phyloP scores from a whole-genome alignment of 2,329 filamentous ascomycete species.

The Fusarium miscanthi region DNA sequence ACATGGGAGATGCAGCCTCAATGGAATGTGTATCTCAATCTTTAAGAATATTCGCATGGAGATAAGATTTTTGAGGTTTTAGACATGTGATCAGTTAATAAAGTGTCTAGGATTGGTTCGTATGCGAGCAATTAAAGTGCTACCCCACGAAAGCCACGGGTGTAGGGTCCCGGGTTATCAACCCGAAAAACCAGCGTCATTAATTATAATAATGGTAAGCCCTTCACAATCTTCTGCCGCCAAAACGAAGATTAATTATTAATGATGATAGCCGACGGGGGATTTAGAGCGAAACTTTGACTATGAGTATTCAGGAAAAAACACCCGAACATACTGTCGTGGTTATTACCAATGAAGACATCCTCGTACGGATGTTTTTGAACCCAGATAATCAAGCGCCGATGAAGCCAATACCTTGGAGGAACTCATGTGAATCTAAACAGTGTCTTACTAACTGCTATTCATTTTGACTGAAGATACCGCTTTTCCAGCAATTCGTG shows the following conservation, averaged over 20 bases:
- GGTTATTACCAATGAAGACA: too few relatives aligned
- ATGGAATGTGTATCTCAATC: neutral
- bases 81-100: neutral
- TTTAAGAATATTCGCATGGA: neutral
- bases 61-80: neutral
- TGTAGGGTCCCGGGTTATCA: neutral
- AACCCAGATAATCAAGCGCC: too few relatives aligned
- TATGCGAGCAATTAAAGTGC: neutral
- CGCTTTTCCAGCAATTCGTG: neutral
- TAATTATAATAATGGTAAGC: neutral
- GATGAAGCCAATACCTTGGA: neutral
- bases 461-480: neutral
- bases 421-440: neutral
- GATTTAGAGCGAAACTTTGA: neutral
- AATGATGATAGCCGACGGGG: neutral
- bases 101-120: neutral
- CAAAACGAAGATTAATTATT: neutral
- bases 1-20: neutral
- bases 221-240: neutral
- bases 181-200: neutral
- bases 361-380: too few relatives aligned
- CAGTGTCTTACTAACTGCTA: neutral
- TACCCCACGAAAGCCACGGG: neutral
- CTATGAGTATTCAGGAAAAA: neutral
- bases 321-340: neutral